A percentile compares a stretch with the other conserved stretches of the same genome.
These are phyloP conservation scores for Corymbia citriodora DNA, from an alignment of 441 rosid species.

Conservation along the genomic window DNA sequence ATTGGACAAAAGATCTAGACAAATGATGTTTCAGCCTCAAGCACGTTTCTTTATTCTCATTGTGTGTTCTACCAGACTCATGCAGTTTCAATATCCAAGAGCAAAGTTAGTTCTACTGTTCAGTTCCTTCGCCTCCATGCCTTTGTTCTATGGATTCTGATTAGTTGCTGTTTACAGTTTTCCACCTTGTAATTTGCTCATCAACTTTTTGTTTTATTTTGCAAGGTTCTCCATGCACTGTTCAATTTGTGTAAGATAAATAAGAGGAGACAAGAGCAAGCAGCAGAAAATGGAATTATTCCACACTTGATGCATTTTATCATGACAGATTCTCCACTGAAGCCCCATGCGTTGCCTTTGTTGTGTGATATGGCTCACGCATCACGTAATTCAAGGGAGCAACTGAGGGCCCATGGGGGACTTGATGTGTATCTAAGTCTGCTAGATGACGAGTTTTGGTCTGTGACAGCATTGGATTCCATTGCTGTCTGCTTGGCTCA, in stretches of 20 bases:
- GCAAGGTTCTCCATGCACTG: constrained; percentile 79
- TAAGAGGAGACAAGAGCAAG: constrained; percentile 99
- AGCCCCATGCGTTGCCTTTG: constrained; percentile 79
- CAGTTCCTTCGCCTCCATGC: background rate
- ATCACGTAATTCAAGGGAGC: constrained; percentile 97
- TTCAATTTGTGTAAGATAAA: constrained; percentile 98
- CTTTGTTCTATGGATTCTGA: background rate
- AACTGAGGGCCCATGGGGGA: constrained; percentile 92
- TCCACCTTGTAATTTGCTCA: background rate
- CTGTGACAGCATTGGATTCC: constrained; percentile 89
- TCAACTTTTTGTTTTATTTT: constrained; percentile 2
- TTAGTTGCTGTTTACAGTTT: background rate
- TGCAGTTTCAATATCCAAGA: background rate
- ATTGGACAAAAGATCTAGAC: background rate
- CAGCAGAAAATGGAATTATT: constrained; percentile 99
- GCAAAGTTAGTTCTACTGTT: background rate
- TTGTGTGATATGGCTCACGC: constrained; percentile 99
- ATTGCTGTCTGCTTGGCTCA: constrained; percentile 97
- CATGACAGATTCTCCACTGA: constrained; percentile 72
- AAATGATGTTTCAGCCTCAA: background rate
- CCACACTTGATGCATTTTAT: constrained; percentile 91
- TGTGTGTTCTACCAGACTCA: background rate
- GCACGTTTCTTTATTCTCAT: background rate
- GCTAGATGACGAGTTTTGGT: constrained; percentile 87
- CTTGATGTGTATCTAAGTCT: constrained; percentile 91